phyloP scores from a whole-genome alignment of 2,329 filamentous ascomycete genomes.

The Coniella lustricola region DNA sequence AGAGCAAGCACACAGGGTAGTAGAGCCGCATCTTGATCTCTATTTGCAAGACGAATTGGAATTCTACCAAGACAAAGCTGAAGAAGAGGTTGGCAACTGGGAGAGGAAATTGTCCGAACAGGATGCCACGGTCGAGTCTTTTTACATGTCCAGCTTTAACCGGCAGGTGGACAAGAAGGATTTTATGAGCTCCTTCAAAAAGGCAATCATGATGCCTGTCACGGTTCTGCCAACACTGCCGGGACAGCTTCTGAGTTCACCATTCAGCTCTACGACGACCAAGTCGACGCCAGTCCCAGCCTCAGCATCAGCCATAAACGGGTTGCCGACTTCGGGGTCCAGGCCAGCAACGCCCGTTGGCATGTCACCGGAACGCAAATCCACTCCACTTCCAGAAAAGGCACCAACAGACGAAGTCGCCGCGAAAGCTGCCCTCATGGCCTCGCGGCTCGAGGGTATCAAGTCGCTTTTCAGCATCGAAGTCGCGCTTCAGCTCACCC shows the following conservation, averaged over 20 bases:
- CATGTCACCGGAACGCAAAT: slow-evolving; percentile 30
- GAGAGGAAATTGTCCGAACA: slow-evolving; percentile 88
- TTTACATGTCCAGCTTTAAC: slow-evolving; percentile 93
- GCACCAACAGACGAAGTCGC: slow-evolving; percentile 86
- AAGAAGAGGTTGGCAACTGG: slow-evolving; percentile 74
- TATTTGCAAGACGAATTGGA: slow-evolving; percentile 90
- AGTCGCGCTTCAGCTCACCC: slow-evolving; percentile 82
- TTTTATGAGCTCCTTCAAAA: slow-evolving; percentile 93
- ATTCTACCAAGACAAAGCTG: slow-evolving; percentile 70
- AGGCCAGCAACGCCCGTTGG: slow-evolving; percentile 40
- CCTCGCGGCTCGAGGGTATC: slow-evolving; percentile 87
- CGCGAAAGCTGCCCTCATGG: slow-evolving; percentile 97
- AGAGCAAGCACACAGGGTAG: slow-evolving; percentile 62
- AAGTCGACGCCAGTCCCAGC: slow-evolving; percentile 27
- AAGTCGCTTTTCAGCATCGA: slow-evolving; percentile 94
- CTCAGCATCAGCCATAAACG: slow-evolving; percentile 22
- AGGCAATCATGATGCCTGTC: slow-evolving; percentile 98
- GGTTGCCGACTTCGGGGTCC: slow-evolving; percentile 25
- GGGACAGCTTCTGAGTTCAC: slow-evolving; percentile 51
- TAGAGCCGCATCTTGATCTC: slow-evolving; percentile 88
- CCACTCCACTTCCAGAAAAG: slow-evolving; percentile 47
- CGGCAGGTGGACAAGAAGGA: slow-evolving; percentile 93
- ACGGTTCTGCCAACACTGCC: slow-evolving; percentile 72
- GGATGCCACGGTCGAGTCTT: slow-evolving; percentile 83
- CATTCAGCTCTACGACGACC: slow-evolving; percentile 40